Evolutionary conservation across 768 basidiomycete species (phyloP).

Genomic region (Agaricus sinodeliciosus): DNA sequence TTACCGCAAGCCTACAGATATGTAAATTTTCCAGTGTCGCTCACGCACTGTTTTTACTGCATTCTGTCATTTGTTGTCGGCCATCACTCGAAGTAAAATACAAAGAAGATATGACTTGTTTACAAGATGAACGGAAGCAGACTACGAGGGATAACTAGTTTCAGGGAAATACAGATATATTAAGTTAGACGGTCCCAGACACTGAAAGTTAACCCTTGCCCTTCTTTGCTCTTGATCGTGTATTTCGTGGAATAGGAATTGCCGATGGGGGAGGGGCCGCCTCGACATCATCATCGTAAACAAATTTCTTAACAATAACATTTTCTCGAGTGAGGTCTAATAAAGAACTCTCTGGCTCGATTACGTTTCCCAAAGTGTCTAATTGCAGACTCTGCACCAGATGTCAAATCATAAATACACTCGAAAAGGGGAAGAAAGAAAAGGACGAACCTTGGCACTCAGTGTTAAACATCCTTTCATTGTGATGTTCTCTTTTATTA

Average conservation of each 20-base stretch:
- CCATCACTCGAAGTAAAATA: neutral
- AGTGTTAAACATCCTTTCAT: slow-evolving; percentile 64
- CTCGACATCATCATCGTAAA: slow-evolving; percentile 69
- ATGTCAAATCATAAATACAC: neutral
- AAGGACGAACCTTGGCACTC: slow-evolving; percentile 51
- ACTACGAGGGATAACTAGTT: neutral
- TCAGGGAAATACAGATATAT: slow-evolving; percentile 12
- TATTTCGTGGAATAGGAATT: slow-evolving; percentile 38
- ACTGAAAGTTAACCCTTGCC: slow-evolving; percentile 23
- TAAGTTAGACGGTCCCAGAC: slow-evolving; percentile 13
- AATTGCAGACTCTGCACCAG: slow-evolving; percentile 45
- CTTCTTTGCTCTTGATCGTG: slow-evolving; percentile 52
- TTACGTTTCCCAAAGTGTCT: slow-evolving; percentile 69
- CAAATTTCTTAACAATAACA: slow-evolving; percentile 68
- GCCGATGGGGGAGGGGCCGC: slow-evolving; percentile 19
- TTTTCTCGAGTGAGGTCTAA: slow-evolving; percentile 56
- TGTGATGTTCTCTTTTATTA: slow-evolving; percentile 30
- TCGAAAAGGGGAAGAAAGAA: neutral
- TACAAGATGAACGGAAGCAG: neutral
- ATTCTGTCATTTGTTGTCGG: neutral
- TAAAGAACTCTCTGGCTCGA: slow-evolving; percentile 48
- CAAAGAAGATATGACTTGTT: neutral
- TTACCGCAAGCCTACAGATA: slow-evolving; percentile 24
- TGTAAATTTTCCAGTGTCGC: neutral
- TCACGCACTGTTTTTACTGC: neutral